Evolutionary conservation across 768 basidiomycete species (phyloP), one percentile per base, ranked within the genome.

Genomic region (Tubosaeta brunneosetosa): DNA sequence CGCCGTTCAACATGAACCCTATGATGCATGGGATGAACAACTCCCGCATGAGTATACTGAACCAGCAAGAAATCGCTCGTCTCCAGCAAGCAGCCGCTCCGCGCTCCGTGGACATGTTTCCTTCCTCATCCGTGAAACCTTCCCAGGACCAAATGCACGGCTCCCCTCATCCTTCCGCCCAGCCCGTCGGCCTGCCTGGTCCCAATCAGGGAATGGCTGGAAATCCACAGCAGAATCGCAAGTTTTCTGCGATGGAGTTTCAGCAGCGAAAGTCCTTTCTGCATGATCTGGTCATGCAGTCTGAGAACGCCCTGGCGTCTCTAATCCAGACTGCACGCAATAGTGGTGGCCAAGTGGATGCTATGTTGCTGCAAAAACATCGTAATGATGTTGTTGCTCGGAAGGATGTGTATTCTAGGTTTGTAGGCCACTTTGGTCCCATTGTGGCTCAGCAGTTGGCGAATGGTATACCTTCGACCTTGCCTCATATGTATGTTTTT

Each of bases 111-210:
- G 81, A 82, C 50, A 73, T 79, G 58, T 82, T 83, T 62, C 60
- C 75, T 19, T 66, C 79, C 8, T 69, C 78, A n/a, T 71, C 70
- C 25, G 72, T 79, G 67, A 65, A 59, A 13, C 49, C 66, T 27
- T 66, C 66, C 29, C 59, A 70, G 56, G 77, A 79, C 26, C 73
- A 70, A 26, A 71, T 82, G 61, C 79, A 76, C 10, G 72, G 77
- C 6, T 79, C 79, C 27, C 83, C 78, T n/a, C 73, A 75, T 66
- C 59, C 67, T 14, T 17, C 56, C 8, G 48, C 57, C 31, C 69
- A 66, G 31, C 31, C 64, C 17, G 52, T 58, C 3, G 67, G 57
- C 14, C 55, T 58, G 5, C 47, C 60, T 11, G 55, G 60, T 29
- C 34, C 54, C 14, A 58, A 57, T 51, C 67, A 60, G 43, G 62